A percentile compares a stretch with the other conserved stretches of the same genome.
phyloP scores from a whole-genome alignment of 1,284 basidiomycete species.

The Coniferiporia weirii region DNA sequence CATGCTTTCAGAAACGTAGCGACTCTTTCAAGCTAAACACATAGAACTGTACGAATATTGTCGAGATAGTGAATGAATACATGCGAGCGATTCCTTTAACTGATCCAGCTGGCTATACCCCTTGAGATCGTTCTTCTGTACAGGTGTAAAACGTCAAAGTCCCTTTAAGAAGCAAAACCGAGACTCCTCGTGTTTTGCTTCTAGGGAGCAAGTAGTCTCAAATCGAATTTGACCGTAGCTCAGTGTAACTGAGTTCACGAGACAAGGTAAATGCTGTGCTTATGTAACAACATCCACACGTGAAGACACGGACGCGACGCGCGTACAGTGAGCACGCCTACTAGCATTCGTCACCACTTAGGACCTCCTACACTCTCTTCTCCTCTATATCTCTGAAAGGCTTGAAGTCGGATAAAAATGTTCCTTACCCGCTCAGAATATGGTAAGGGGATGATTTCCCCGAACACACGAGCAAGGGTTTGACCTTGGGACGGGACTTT shows the following conservation, averaged over 20 bases:
- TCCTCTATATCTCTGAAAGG: neutral
- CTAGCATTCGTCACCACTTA: neutral
- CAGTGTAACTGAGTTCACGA: no score
- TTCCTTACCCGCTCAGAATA: slow-evolving; percentile 94
- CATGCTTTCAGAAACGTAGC: no score
- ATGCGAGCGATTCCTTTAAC: no score
- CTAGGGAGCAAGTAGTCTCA: neutral
- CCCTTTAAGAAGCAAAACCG: neutral
- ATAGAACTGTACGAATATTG: no score
- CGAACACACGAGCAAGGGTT: neutral
- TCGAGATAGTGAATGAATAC: no score
- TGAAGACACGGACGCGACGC: slow-evolving; percentile 13
- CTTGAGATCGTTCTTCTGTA: no score
- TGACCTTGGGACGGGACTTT: neutral
- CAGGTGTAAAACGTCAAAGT: no score
- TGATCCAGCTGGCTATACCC: no score
- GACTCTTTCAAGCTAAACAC: no score
- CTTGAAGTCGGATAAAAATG: slow-evolving; percentile 40
- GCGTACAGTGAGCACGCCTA: slow-evolving; percentile 3
- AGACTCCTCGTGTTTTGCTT: neutral
- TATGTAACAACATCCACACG: neutral
- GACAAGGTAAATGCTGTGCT: neutral
- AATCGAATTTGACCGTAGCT: no score
- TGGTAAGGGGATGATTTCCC: slow-evolving; percentile 39
- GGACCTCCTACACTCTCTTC: neutral